These are phyloP conservation scores for Phaeosphaeriaceae sp. DNA, from an alignment of 2,329 filamentous ascomycete species.

Conservation along the genomic window DNA sequence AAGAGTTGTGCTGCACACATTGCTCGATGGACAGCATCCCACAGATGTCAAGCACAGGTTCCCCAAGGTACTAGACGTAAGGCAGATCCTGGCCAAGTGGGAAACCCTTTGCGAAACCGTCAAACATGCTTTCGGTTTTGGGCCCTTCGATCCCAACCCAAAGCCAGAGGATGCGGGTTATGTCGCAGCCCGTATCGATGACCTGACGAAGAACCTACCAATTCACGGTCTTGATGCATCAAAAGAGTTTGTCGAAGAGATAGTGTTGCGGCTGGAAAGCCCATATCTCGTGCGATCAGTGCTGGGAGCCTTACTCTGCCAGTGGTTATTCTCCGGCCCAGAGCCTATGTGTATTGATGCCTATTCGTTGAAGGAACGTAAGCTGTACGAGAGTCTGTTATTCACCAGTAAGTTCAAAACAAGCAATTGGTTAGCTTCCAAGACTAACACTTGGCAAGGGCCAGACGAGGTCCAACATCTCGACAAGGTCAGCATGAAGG, in stretches of 20 bases:
- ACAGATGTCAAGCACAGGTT: background rate
- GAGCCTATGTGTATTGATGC: conserved; percentile 9
- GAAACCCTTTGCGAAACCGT: conserved; percentile 1
- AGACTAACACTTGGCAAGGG: conserved; percentile 4
- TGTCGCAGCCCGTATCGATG: background rate
- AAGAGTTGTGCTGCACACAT: background rate
- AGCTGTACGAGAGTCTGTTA: background rate
- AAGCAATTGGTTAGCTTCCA: background rate
- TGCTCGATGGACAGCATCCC: background rate
- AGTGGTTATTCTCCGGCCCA: conserved; percentile 11
- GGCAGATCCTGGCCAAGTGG: conserved; percentile 3
- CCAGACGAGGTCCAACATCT: conserved; percentile 5
- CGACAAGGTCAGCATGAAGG: conserved; percentile 8
- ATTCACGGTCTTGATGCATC: background rate
- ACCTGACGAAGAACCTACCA: background rate
- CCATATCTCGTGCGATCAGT: conserved; percentile 12
- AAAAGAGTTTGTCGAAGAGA: conserved; percentile 1
- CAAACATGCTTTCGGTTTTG: conserved; percentile 1
- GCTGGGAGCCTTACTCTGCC: conserved; percentile 16
- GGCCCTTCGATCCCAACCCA: background rate
- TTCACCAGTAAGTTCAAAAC: conserved; percentile 5
- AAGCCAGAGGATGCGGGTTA: background rate
- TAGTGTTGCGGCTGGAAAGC: conserved; percentile 1
- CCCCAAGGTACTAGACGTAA: background rate
- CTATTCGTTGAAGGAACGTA: conserved; percentile 4